Percentiles rank a stretch among this genome's conserved stretches.
These are phyloP conservation scores for Ogataea trehaloabstinens DNA, from an alignment of 805 yeast species.

Conservation along the genomic window DNA sequence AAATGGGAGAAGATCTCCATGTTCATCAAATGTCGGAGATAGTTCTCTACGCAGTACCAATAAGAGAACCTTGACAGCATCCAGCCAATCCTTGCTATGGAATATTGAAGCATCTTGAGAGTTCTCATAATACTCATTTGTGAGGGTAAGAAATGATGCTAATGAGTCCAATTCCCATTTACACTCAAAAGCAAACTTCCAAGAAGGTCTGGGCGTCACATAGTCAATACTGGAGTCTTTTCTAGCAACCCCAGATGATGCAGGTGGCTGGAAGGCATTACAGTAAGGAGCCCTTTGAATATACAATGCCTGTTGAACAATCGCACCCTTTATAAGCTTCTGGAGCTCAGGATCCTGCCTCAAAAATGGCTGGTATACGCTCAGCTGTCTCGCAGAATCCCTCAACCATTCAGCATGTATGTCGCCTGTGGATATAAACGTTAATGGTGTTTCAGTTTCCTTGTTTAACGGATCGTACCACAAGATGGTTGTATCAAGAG, in stretches of 20 bases:
- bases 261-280: slow-evolving; percentile 90
- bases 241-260: slow-evolving; percentile 43
- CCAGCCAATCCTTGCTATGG: slow-evolving; percentile 50
- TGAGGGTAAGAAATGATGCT: slow-evolving; percentile 74
- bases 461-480: slow-evolving; percentile 50
- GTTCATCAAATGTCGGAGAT: slow-evolving; percentile 53
- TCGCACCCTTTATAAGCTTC: slow-evolving; percentile 70
- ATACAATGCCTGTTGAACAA: slow-evolving; percentile 71
- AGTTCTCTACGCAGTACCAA: slow-evolving; percentile 59
- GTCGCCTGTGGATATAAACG: slow-evolving; percentile 88
- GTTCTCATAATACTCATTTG: slow-evolving; percentile 64
- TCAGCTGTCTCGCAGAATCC: slow-evolving; percentile 80
- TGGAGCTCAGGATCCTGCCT: slow-evolving; percentile 47
- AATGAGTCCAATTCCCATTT: slow-evolving; percentile 86
- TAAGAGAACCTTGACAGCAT: slow-evolving; percentile 53
- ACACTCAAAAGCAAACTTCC: slow-evolving; percentile 78
- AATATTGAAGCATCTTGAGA: slow-evolving; percentile 51
- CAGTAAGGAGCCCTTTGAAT: slow-evolving; percentile 71
- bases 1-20: slow-evolving; percentile 47
- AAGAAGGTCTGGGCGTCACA: slow-evolving; percentile 69
- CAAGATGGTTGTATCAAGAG: slow-evolving; percentile 80
- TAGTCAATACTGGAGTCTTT: slow-evolving; percentile 57
- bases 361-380: slow-evolving; percentile 67
- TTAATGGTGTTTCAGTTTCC: slow-evolving; percentile 39
- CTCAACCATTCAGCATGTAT: slow-evolving; percentile 93